Conservation (phyloP, 2,329 filamentous ascomycete species). For the Epichloe scottii region DNA sequence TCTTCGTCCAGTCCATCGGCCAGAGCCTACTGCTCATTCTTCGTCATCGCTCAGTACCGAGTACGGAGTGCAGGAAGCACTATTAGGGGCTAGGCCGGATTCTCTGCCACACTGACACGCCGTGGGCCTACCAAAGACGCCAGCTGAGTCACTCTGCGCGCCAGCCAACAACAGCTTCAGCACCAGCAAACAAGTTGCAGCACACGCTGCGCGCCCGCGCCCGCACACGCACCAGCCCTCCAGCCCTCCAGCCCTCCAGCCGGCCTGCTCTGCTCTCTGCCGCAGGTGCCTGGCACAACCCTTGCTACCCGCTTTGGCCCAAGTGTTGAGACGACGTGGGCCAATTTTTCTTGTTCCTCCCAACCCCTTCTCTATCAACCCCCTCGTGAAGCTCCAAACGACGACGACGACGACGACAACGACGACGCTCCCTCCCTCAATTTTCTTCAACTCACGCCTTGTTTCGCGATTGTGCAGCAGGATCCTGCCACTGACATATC, state of each 20-base stretch:
- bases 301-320: too few species aligned
- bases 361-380: not conserved
- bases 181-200: not conserved
- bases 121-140: conserved; percentile 1
- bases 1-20: not conserved
- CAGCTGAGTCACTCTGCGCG: conserved; percentile 1
- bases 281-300: not conserved
- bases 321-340: too few species aligned
- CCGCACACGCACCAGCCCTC: not conserved
- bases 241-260: not conserved
- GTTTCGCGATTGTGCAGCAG: not conserved
- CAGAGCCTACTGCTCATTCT: not conserved
- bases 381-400: not conserved
- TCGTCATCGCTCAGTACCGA: not conserved
- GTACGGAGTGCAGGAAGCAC: not conserved
- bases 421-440: not conserved
- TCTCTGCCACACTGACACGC: not conserved
- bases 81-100: not conserved
- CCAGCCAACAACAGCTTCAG: not conserved
- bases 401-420: not conserved
- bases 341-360: too few species aligned
- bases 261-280: not conserved
- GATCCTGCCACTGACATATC: not conserved
- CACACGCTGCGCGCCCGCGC: not conserved
- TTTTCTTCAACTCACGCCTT: not conserved